These are phyloP conservation scores for Monosporascus sp. DNA, from an alignment of 2,329 filamentous ascomycete genomes.

Conservation along the genomic window DNA sequence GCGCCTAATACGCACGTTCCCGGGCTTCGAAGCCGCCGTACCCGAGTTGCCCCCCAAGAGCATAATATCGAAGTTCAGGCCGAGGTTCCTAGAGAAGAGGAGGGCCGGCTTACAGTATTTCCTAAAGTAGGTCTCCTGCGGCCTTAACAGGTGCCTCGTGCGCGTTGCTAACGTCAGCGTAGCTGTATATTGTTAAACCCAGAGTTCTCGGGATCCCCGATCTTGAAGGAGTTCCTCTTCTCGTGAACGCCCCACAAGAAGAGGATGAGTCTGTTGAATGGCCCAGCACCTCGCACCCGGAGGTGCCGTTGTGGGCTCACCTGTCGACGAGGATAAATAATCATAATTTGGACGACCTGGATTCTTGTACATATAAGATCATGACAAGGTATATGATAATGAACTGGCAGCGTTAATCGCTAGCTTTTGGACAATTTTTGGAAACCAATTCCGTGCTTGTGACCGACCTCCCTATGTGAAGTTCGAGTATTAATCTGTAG, in stretches of 20 bases:
- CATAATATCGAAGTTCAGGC: slow-evolving; percentile 78
- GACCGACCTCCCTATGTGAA: too few species aligned
- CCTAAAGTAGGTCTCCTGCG: slow-evolving; percentile 63
- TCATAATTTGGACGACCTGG: not conserved
- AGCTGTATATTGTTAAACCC: slow-evolving; percentile 91
- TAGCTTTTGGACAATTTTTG: too few species aligned
- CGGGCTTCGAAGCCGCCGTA: slow-evolving; percentile 77
- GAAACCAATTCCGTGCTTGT: too few species aligned
- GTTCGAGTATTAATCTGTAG: too few species aligned
- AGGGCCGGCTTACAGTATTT: slow-evolving; percentile 85
- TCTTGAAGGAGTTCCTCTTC: slow-evolving; percentile 88
- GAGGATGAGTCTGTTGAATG: too few species aligned
- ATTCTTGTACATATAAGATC: not conserved
- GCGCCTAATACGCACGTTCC: slow-evolving; percentile 74
- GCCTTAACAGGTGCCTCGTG: not conserved
- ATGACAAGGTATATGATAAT: not conserved
- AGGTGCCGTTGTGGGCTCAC: too few species aligned
- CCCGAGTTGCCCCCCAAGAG: slow-evolving; percentile 90
- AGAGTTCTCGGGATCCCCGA: slow-evolving; percentile 86
- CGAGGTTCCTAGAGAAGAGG: slow-evolving; percentile 79
- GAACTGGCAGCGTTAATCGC: too few species aligned
- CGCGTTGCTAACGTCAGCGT: slow-evolving; percentile 13
- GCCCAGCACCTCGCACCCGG: too few species aligned
- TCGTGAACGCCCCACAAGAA: slow-evolving; percentile 27
- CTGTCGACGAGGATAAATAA: not conserved